phyloP scores from a whole-genome alignment of 2,329 filamentous ascomycete genomes.

The Fusarium goolgardi region DNA sequence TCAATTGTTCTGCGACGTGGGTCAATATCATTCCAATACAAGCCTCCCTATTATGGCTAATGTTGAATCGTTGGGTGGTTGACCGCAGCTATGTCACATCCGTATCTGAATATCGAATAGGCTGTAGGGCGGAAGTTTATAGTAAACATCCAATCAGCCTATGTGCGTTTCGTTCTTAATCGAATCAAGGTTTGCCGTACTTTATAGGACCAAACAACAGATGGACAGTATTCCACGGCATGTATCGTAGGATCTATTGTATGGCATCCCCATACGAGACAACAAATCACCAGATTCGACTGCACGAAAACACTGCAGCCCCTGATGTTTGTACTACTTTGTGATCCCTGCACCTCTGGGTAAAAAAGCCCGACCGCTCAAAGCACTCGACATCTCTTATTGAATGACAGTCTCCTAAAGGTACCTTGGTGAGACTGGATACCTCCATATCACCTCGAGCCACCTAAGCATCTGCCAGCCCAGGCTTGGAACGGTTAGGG shows the following conservation, averaged over 20 bases:
- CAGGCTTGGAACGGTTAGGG: slow-evolving; percentile 39
- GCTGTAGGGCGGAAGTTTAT: slow-evolving; percentile 4
- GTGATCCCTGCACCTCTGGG: slow-evolving; percentile 12
- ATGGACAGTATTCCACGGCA: background rate
- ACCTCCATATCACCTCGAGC: slow-evolving; percentile 13
- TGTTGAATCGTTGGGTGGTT: slow-evolving; percentile 15
- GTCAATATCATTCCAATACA: slow-evolving; percentile 36
- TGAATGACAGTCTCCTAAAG: slow-evolving; percentile 15
- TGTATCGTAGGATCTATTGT: background rate
- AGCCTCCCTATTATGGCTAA: slow-evolving; percentile 16
- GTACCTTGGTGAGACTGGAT: slow-evolving; percentile 19
- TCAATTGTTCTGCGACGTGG: slow-evolving; percentile 28
- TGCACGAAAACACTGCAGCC: slow-evolving; percentile 9
- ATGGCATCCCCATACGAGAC: slow-evolving; percentile 1
- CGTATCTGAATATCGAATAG: background rate
- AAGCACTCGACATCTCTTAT: slow-evolving; percentile 9
- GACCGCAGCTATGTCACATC: background rate
- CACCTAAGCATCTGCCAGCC: slow-evolving; percentile 20
- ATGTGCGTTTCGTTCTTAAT: background rate
- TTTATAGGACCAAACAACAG: slow-evolving; percentile 1
- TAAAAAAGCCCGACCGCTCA: slow-evolving; percentile 12
- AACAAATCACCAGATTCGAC: slow-evolving; percentile 5
- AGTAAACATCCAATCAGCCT: slow-evolving; percentile 10
- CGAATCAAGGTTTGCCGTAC: background rate
- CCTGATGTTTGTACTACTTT: slow-evolving; percentile 23